Evolutionary conservation across 345 rosid species (phyloP).

Genomic region (Hibiscus tridactylites): DNA sequence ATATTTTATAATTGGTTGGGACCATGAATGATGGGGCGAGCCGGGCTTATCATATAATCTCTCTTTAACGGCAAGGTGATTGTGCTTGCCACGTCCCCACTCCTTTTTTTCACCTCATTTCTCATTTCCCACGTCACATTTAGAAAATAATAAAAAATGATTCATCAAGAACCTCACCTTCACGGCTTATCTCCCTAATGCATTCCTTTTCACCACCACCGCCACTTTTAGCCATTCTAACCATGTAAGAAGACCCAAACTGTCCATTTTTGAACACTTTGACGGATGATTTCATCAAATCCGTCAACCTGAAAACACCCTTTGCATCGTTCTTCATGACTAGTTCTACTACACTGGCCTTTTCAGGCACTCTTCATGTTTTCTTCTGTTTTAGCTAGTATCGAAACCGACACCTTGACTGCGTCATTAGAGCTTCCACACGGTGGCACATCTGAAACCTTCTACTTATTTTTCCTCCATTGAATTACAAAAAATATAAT

Average conservation of each 20-base stretch:
- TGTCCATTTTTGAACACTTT: constrained; percentile 64
- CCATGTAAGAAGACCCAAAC: constrained; percentile 59
- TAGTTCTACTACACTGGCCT: constrained; percentile 21
- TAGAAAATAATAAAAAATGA: too few relatives aligned
- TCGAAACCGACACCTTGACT: constrained; percentile 25
- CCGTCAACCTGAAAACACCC: constrained; percentile 51
- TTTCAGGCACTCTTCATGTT: not conserved
- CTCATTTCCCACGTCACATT: too few relatives aligned
- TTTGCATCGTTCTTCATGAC: constrained; percentile 49
- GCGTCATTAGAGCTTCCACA: not conserved
- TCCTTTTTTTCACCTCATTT: too few relatives aligned
- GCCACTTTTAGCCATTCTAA: constrained; percentile 30
- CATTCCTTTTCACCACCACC: constrained; percentile 63
- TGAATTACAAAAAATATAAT: constrained; percentile 14
- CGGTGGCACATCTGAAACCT: constrained; percentile 7
- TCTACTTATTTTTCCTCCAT: constrained; percentile 17
- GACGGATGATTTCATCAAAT: constrained; percentile 70
- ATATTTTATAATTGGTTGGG: too few relatives aligned
- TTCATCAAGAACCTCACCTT: too few relatives aligned
- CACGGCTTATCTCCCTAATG: constrained; percentile 28
- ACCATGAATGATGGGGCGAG: too few relatives aligned
- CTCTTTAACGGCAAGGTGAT: too few relatives aligned
- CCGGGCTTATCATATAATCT: too few relatives aligned
- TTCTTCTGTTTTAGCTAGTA: constrained; percentile 7
- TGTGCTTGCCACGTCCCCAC: too few relatives aligned